A percentile compares a stretch with the other conserved stretches of the same genome.
Conservation (phyloP, 2,329 filamentous ascomycete genomes). For the Paramyrothecium sp. region DNA sequence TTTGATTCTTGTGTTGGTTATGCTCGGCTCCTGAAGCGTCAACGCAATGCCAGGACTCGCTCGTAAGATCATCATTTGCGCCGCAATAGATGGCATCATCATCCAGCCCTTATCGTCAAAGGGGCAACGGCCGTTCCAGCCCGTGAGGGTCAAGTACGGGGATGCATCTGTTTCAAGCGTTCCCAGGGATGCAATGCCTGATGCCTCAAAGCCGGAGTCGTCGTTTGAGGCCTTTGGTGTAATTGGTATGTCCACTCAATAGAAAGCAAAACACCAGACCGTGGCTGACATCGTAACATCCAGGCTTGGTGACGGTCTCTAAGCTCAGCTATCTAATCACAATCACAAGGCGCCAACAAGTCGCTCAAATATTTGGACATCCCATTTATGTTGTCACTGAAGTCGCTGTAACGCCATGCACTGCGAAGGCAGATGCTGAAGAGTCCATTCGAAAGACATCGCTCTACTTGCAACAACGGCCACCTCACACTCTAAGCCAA, state of each 20-base stretch:
- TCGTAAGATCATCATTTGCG: slow-evolving; percentile 77
- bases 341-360: slow-evolving; percentile 82
- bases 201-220: slow-evolving; percentile 40
- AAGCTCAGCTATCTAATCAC: slow-evolving; percentile 81
- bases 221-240: slow-evolving; percentile 61
- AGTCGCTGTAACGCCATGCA: slow-evolving; percentile 85
- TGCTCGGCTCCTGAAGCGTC: background rate
- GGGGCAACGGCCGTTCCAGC: slow-evolving; percentile 52
- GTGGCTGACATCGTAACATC: slow-evolving; percentile 1
- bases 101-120: slow-evolving; percentile 69
- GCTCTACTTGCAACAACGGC: slow-evolving; percentile 34
- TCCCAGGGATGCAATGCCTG: slow-evolving; percentile 43
- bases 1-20: too few species aligned
- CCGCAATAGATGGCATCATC: slow-evolving; percentile 78
- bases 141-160: slow-evolving; percentile 70
- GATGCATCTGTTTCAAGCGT: slow-evolving; percentile 47
- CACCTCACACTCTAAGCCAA: slow-evolving; percentile 38
- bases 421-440: slow-evolving; percentile 71
- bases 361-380: slow-evolving; percentile 79
- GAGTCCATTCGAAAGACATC: slow-evolving; percentile 66
- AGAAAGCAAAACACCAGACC: background rate
- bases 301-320: slow-evolving; percentile 82
- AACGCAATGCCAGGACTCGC: slow-evolving; percentile 72
- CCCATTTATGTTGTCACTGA: slow-evolving; percentile 87
- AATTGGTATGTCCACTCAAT: slow-evolving; percentile 41